Conservation (phyloP, 768 basidiomycete species). For the Russula abietina region DNA sequence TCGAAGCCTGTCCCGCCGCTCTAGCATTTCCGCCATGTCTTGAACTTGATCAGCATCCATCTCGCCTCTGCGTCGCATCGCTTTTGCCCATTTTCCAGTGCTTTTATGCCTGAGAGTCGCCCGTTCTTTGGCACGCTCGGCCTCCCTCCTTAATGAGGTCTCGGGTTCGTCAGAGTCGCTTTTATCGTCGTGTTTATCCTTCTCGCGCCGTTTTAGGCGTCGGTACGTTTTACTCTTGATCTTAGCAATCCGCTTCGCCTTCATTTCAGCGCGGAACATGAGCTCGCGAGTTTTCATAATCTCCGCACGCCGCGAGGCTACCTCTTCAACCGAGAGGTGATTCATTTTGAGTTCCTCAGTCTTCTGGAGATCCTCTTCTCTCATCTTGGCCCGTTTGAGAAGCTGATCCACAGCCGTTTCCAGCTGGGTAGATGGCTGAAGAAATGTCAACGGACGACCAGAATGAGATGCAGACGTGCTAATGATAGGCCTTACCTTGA, state of each 20-base stretch:
- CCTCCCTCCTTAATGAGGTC: constrained; percentile 59
- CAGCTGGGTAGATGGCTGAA: constrained; percentile 73
- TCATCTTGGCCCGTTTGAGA: constrained; percentile 73
- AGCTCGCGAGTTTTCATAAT: constrained; percentile 87
- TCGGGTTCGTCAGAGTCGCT: constrained; percentile 47
- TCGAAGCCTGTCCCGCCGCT: constrained; percentile 70
- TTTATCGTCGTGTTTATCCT: constrained; percentile 55
- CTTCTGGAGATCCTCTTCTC: constrained; percentile 70
- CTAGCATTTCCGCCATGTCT: constrained; percentile 82
- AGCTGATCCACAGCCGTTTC: constrained; percentile 82
- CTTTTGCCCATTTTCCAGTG: constrained; percentile 82
- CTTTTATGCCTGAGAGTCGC: constrained; percentile 86
- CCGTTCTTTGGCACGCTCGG: constrained; percentile 77
- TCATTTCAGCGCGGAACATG: constrained; percentile 87
- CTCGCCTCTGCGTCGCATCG: constrained; percentile 64
- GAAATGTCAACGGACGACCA: constrained; percentile 3
- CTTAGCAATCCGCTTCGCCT: constrained; percentile 84
- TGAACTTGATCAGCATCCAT: constrained; percentile 54
- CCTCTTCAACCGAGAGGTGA: constrained; percentile 79
- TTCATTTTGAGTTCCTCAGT: constrained; percentile 83
- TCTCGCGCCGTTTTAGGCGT: constrained; percentile 73
- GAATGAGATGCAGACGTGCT: background rate
- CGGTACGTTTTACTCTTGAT: constrained; percentile 96
- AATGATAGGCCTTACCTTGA: constrained; percentile 51
- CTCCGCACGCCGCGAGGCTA: constrained; percentile 71